A percentile compares a stretch with the other conserved stretches of the same genome.
These are phyloP conservation scores for Torrubiella hemipterigena DNA, from an alignment of 2,329 filamentous ascomycete genomes.

Conservation along the genomic window DNA sequence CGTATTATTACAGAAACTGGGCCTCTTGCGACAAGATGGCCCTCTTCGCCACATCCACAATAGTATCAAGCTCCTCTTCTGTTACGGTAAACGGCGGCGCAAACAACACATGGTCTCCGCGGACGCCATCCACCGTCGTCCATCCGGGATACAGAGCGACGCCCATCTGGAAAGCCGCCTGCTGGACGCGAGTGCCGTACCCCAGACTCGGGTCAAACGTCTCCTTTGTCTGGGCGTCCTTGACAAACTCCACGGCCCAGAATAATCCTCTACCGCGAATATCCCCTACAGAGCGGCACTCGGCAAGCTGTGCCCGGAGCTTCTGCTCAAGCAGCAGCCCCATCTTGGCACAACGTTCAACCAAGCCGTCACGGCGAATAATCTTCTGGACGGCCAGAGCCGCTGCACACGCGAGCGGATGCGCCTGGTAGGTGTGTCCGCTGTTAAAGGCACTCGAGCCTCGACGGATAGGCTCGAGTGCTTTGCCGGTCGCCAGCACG, in stretches of 20 bases:
- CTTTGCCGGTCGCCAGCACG: slow-evolving; percentile 35
- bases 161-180: slow-evolving; percentile 15
- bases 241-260: slow-evolving; percentile 34
- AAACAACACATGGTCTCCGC: slow-evolving; percentile 58
- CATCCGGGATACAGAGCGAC: slow-evolving; percentile 49
- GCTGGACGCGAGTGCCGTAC: slow-evolving; percentile 15
- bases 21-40: too few species aligned
- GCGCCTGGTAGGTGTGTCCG: slow-evolving; percentile 41
- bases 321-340: slow-evolving; percentile 16
- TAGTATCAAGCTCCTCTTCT: slow-evolving; percentile 14
- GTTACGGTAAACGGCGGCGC: slow-evolving; percentile 58
- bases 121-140: slow-evolving; percentile 46
- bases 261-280: slow-evolving; percentile 31
- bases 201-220: slow-evolving; percentile 18
- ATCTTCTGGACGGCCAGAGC: slow-evolving; percentile 25
- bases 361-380: slow-evolving; percentile 18
- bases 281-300: slow-evolving; percentile 23
- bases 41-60: too few species aligned
- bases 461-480: slow-evolving; percentile 34
- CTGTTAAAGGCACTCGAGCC: slow-evolving; percentile 38
- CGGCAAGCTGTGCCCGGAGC: slow-evolving; percentile 14
- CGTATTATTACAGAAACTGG: too few species aligned
- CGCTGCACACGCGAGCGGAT: slow-evolving; percentile 23
- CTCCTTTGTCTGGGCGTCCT: slow-evolving; percentile 19
- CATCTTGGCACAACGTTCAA: slow-evolving; percentile 18